Evolutionary conservation across 768 basidiomycete species (phyloP), one percentile per base, ranked within the genome.

Genomic region (Nidula microcarpa): DNA sequence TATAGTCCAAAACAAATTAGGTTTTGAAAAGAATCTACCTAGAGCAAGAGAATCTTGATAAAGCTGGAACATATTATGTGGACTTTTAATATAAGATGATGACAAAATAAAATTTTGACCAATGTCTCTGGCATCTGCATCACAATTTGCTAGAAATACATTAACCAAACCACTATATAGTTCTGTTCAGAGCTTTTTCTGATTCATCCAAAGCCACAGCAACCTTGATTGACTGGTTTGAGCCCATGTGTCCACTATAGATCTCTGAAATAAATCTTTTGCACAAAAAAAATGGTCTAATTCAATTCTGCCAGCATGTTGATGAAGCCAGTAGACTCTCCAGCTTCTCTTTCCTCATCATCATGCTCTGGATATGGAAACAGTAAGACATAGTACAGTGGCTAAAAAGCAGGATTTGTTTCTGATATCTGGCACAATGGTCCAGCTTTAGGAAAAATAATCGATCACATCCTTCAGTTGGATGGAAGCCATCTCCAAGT

Each of bases 1-100:
- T 68, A 80, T 73, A 0, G 78, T 81, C 1, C 81, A 47, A 37
- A 82, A 81, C 0, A 81, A 53, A 49, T 79, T 73, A 16, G 69
- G 57, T 6, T 70, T 71, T 6, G 50, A 51, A 52, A 59, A 74
- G 43, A 65, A 53, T 0, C 68, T 49, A 13, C 61, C 71, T 14
- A 81, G 65, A 0, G 80, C 75, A 58, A 82, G 63, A 0, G 72
- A 62, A 52, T 81, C 77, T 35, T 77, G 74, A 51, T 66, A 74
- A 0, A 64, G 60, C 45, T 76, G 69, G 0, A 68, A 58, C 74
- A 80, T 79, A 43, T 75, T 55, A 0, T 64, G 52, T 1, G 71
- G 53, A 14, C 77, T 64, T 1, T 65, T 64, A 54, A 49, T 49
- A 49, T 64, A 63, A 14, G 64, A 64, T 9, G 62, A 60, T 23